These are phyloP conservation scores for Calonectria henricotiae DNA, from an alignment of 2,329 filamentous ascomycete genomes.

Conservation along the genomic window DNA sequence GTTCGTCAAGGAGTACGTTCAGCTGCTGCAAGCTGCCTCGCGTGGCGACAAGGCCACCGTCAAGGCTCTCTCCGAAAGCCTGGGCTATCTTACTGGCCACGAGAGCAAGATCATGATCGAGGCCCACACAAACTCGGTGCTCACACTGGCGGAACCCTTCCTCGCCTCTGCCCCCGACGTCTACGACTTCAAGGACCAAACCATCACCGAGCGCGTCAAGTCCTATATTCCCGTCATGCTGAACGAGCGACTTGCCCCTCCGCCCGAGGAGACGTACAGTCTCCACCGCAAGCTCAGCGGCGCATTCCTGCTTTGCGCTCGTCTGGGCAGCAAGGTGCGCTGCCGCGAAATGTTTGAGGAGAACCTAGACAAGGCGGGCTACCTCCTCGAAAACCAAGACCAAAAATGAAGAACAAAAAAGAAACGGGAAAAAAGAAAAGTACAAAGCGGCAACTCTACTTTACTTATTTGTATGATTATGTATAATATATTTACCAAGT, in stretches of 20 bases:
- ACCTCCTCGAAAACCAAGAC: slow-evolving; percentile 38
- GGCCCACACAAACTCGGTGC: slow-evolving; percentile 89
- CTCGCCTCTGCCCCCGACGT: slow-evolving; percentile 81
- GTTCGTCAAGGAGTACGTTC: slow-evolving; percentile 87
- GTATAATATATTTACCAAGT: slow-evolving; percentile 36
- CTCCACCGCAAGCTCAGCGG: slow-evolving; percentile 96
- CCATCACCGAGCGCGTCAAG: slow-evolving; percentile 94
- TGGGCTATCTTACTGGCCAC: slow-evolving; percentile 94
- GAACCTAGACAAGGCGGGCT: slow-evolving; percentile 63
- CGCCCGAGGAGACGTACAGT: slow-evolving; percentile 97
- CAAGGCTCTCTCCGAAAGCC: slow-evolving; percentile 78
- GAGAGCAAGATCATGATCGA: slow-evolving; percentile 91
- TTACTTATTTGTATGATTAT: slow-evolving; percentile 37
- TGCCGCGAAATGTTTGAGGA: slow-evolving; percentile 86
- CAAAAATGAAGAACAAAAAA: neutral
- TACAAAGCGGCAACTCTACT: slow-evolving; percentile 22
- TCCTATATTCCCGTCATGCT: slow-evolving; percentile 94
- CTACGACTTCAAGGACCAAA: slow-evolving; percentile 95
- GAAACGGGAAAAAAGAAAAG: neutral
- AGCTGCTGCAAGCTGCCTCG: slow-evolving; percentile 85
- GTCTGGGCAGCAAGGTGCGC: slow-evolving; percentile 84
- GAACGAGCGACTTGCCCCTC: slow-evolving; percentile 87
- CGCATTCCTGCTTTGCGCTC: slow-evolving; percentile 92
- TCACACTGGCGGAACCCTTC: slow-evolving; percentile 95
- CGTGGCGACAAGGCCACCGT: slow-evolving; percentile 77